A percentile compares a stretch with the other conserved stretches of the same genome.
Conservation (phyloP, 2,329 filamentous ascomycete genomes). For the Fusarium musae region DNA sequence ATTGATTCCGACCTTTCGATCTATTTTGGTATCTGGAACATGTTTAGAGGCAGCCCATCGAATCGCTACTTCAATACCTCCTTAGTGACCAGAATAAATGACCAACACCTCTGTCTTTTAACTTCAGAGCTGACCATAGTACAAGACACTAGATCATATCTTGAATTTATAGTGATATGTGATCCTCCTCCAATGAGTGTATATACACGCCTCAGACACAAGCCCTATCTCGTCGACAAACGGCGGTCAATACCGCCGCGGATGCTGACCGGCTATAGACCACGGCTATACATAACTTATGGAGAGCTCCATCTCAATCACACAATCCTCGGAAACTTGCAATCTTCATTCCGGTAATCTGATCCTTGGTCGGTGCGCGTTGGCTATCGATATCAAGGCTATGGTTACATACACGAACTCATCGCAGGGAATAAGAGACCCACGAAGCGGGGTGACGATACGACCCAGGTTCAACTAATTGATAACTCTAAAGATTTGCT, state of each 20-base stretch:
- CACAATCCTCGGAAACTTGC: background rate
- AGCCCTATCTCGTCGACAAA: background rate
- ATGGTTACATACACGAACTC: background rate
- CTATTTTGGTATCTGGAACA: too few relatives aligned
- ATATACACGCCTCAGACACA: background rate
- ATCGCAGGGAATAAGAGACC: background rate
- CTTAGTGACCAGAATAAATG: background rate
- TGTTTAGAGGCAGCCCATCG: background rate
- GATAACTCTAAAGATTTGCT: constrained; percentile 24
- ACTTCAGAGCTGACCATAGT: background rate
- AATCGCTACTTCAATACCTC: background rate
- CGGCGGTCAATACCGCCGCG: background rate
- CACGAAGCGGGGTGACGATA: constrained; percentile 9
- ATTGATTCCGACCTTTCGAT: background rate
- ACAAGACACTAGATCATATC: rapidly evolving
- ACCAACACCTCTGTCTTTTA: rapidly evolving
- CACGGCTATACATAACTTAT: background rate
- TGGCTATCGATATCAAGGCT: background rate
- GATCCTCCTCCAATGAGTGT: background rate
- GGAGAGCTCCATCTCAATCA: background rate
- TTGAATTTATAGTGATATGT: background rate
- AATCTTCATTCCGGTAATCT: background rate
- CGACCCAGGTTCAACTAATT: background rate
- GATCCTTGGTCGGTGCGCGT: background rate
- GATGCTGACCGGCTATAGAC: background rate